Conservation (phyloP, 345 rosid genomes). For the Populus tremula region DNA sequence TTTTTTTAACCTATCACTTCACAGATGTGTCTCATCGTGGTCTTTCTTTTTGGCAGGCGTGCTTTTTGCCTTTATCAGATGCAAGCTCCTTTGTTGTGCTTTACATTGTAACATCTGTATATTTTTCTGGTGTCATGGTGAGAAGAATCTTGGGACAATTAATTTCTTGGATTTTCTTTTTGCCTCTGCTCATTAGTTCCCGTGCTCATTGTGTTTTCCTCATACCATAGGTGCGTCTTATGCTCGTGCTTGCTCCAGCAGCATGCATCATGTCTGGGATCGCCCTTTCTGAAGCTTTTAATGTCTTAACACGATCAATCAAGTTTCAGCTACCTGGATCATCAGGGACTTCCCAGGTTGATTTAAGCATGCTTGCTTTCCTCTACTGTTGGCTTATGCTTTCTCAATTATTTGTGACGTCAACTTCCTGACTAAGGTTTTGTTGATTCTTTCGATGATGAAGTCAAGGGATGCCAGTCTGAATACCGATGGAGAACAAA, state of each 20-base stretch:
- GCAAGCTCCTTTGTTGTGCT: slow-evolving; percentile 92
- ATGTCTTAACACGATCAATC: slow-evolving; percentile 80
- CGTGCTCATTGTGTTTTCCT: slow-evolving; percentile 8
- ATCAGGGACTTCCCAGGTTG: slow-evolving; percentile 40
- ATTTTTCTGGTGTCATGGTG: slow-evolving; percentile 99
- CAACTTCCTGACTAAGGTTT: slow-evolving; percentile 16
- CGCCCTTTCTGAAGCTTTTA: slow-evolving; percentile 96
- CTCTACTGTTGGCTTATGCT: slow-evolving; percentile 8
- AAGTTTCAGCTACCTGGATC: slow-evolving; percentile 73
- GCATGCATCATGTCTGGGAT: slow-evolving; percentile 99
- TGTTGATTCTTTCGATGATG: slow-evolving; percentile 33
- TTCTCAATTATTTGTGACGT: slow-evolving; percentile 7
- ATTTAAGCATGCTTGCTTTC: slow-evolving; percentile 45
- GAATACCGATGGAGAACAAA: slow-evolving; percentile 32
- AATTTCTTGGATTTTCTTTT: not conserved
- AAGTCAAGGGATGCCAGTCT: slow-evolving; percentile 65
- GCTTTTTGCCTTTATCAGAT: slow-evolving; percentile 94
- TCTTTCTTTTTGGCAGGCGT: slow-evolving; percentile 63
- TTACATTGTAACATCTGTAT: slow-evolving; percentile 88
- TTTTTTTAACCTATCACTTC: slow-evolving; percentile 5
- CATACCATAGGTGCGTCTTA: slow-evolving; percentile 80
- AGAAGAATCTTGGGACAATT: slow-evolving; percentile 23
- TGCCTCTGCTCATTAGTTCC: not conserved
- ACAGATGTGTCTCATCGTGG: slow-evolving; percentile 12
- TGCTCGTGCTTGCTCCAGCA: slow-evolving; percentile 99